phyloP scores from a whole-genome alignment of 2,329 filamentous ascomycete genomes.

The Fusarium torreyae region DNA sequence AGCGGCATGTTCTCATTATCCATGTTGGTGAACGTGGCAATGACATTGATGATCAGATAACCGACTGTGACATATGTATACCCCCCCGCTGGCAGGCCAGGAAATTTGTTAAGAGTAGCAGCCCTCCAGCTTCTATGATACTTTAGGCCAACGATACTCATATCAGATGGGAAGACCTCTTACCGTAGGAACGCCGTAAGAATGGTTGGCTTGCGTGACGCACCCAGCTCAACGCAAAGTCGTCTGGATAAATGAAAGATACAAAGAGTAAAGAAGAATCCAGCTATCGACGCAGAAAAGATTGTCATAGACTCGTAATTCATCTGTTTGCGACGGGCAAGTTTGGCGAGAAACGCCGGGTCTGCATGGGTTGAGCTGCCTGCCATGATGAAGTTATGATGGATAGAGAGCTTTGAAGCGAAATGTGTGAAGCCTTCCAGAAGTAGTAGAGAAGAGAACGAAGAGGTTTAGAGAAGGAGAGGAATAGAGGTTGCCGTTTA shows the following conservation, averaged over 20 bases:
- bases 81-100: constrained; percentile 52
- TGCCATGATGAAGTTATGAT: constrained; percentile 33
- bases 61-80: constrained; percentile 51
- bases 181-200: constrained; percentile 40
- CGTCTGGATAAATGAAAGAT: constrained; percentile 32
- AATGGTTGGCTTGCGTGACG: constrained; percentile 26
- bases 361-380: constrained; percentile 29
- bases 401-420: not conserved
- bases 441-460: constrained; percentile 1
- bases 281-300: constrained; percentile 41
- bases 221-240: constrained; percentile 20
- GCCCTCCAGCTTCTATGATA: constrained; percentile 49
- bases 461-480: not conserved
- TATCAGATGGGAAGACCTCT: not conserved
- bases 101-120: constrained; percentile 47
- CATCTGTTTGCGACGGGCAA: constrained; percentile 43
- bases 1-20: constrained; percentile 51
- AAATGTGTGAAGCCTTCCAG: not conserved
- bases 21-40: constrained; percentile 54
- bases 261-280: constrained; percentile 31
- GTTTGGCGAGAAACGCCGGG: constrained; percentile 40
- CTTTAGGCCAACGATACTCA: constrained; percentile 13
- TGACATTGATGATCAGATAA: constrained; percentile 55
- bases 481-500: constrained; percentile 26
- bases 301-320: constrained; percentile 48